Percentiles rank a stretch among this genome's conserved stretches.
phyloP scores from a whole-genome alignment of 352 stramenopile genomes.

The Phytopythium helicoides region DNA sequence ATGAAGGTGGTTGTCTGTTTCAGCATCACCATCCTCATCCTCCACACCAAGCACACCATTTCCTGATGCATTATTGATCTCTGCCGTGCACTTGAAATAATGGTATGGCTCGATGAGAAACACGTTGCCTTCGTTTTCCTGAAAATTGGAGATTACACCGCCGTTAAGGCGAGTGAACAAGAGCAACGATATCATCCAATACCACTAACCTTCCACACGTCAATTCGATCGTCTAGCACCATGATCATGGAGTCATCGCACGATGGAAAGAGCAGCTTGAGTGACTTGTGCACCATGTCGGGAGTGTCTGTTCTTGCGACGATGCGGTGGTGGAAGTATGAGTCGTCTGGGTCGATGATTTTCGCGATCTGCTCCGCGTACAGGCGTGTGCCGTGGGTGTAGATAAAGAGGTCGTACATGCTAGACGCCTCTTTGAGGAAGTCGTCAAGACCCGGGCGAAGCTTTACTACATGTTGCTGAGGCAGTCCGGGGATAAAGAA shows the following conservation, averaged over 20 bases:
- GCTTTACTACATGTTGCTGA: slow-evolving; percentile 92
- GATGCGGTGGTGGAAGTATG: slow-evolving; percentile 85
- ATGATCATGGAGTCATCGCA: slow-evolving; percentile 89
- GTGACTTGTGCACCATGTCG: slow-evolving; percentile 84
- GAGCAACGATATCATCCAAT: not conserved
- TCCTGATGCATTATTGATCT: slow-evolving; percentile 84
- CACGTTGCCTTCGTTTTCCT: slow-evolving; percentile 85
- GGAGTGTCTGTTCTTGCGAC: slow-evolving; percentile 84
- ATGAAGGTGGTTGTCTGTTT: slow-evolving; percentile 46
- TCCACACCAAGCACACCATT: slow-evolving; percentile 41
- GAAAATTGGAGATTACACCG: not conserved
- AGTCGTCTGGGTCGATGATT: slow-evolving; percentile 86
- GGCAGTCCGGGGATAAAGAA: slow-evolving; percentile 74
- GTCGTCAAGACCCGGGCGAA: slow-evolving; percentile 86
- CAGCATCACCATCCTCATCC: slow-evolving; percentile 19
- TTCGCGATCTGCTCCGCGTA: slow-evolving; percentile 94
- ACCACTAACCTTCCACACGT: slow-evolving; percentile 70
- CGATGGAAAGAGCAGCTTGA: slow-evolving; percentile 85
- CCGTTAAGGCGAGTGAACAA: no score
- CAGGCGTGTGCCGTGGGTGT: slow-evolving; percentile 92
- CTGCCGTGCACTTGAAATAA: slow-evolving; percentile 75
- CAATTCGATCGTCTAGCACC: slow-evolving; percentile 80
- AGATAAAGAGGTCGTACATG: slow-evolving; percentile 94
- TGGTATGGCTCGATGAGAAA: slow-evolving; percentile 86
- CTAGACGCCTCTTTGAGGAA: slow-evolving; percentile 86